Base-by-base conservation (phyloP, 208 protist species). In the Tritrichomonas musculus region DNA sequence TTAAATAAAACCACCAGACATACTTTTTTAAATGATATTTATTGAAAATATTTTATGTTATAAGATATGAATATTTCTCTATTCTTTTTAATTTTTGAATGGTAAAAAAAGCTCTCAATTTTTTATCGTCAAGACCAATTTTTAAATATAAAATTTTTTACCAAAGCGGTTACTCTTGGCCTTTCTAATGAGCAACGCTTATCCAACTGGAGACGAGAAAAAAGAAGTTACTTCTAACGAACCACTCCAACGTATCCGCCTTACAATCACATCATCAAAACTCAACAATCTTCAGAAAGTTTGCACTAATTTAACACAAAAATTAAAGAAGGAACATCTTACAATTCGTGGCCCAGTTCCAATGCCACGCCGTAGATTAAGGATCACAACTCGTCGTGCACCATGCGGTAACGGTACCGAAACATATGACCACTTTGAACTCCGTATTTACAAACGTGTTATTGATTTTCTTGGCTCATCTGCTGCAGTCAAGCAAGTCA, bases 321-420 rank as follows among this genome's bases (percentile, higher is more conserved):
- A 69, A 92, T 36, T 60, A 13, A 92, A 92, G 84, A 49, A 57
- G 41, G 22, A 22, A 11, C 27, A 92, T 66, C 49, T 92, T 41
- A 39, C 60, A 36, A 50, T 92, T 36, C 57, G 49, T 36, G 84
- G 84, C n/a, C 49, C 84, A 92, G 27, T 69, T 39, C 49, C 57
- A 49, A 60, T 92, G 84, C 84, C 84, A 92, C 49, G 53, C 49
- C 49, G 57, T 30, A 25, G 84, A 25, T 50, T 92, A 22, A 64
- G 84, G 17, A 92, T 92, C n/a, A 92, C 84, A 92, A 92, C 84
- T 66, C 49, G 84, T 20, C 30, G 84, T 53, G 49, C 84, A 41
- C 84, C 84, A 92, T 92, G 84, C 41, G 84, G 84, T 72, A 60
- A 92, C 27, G 84, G 84, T 92, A 72, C 84, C 30, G 57, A 92